Percentiles rank a stretch among this genome's conserved stretches.
phyloP scores from a whole-genome alignment of 768 basidiomycete species.

The Termitomyces sp. region DNA sequence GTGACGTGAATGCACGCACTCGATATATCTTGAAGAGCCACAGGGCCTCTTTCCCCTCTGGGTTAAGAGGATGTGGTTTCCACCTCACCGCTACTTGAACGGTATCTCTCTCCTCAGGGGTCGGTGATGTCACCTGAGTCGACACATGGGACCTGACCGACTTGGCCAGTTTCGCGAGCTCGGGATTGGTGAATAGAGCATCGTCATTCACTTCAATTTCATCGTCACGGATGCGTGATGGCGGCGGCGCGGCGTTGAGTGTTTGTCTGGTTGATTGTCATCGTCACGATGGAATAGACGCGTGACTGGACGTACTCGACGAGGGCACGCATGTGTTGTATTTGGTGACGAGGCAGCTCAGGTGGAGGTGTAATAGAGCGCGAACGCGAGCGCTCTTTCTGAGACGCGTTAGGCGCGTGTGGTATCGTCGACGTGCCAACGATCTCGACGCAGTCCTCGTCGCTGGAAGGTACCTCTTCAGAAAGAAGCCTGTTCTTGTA shows the following conservation, averaged over 20 bases:
- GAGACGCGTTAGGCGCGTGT: constrained; percentile 25
- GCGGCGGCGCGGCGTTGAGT: constrained; percentile 29
- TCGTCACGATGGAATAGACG: background rate
- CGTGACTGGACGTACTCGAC: constrained; percentile 42
- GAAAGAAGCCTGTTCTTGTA: constrained; percentile 30
- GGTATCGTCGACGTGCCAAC: constrained; percentile 17
- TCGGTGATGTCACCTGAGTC: constrained; percentile 22
- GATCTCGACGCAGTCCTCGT: constrained; percentile 31
- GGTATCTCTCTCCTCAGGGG: constrained; percentile 23
- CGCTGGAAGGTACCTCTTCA: constrained; percentile 20
- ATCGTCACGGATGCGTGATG: constrained; percentile 27
- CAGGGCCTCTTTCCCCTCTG: constrained; percentile 27
- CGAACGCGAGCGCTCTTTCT: constrained; percentile 46
- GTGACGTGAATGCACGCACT: constrained; percentile 28
- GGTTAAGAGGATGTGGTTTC: constrained; percentile 57
- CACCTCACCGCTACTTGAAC: constrained; percentile 56
- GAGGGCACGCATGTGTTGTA: constrained; percentile 50
- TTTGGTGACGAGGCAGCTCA: constrained; percentile 43
- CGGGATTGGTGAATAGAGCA: constrained; percentile 49
- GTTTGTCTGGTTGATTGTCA: constrained; percentile 33
- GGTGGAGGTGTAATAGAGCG: constrained; percentile 77
- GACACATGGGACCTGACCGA: constrained; percentile 19
- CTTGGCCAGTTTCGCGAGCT: constrained; percentile 53
- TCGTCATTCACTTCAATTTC: constrained; percentile 40
- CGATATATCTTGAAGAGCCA: constrained; percentile 56